Base-by-base conservation (phyloP, 495 filamentous ascomycete species). In the Oidiodendron maius region DNA sequence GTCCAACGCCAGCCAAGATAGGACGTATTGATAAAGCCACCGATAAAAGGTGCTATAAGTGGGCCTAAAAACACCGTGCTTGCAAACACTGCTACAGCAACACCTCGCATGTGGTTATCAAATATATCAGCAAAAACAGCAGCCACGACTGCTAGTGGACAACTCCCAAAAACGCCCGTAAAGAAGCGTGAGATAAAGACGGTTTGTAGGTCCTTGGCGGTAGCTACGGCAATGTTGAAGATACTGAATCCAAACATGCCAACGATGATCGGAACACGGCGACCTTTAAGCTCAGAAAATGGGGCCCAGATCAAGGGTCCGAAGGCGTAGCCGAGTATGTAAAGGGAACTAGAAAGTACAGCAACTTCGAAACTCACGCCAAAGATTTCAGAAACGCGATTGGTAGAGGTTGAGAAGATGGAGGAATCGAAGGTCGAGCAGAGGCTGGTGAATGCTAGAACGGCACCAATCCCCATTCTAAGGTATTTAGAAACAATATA, bases 221-320 rank as follows among this genome's bases (percentile, higher is more conserved):
- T 71, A 0, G 77, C 84, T 8, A 72, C 80, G 0, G 62, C 83
- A 51, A 89, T 84, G 1, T 70, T 76, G 62, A 89, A 86, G 38
- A 79, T 72, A 1, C 69, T 74, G 0, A 76, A 74, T n/a, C 84
- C 57, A 49, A 87, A 85, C 60, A 79, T 82, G 1, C 83, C 82
- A 15, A 60, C 64, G 8, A 87, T 46, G 3, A 83, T 75, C n/a
- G 79, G 73, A 0, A 69, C 57, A 44, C 75, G 80, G 22, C 80
- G 72, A 0, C 81, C 81, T 59, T 74, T 80, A 15, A 83, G 62
- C 58, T 88, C 84, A 5, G 77, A 83, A 26, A 86, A 59, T 2
- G 84, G 84, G 20, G 78, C 81, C 78, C 89, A 93, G 10, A 71
- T 68, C 80, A 90, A 82, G 13, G 87, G 87, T 5, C 72, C 85